A percentile compares a stretch with the other conserved stretches of the same genome.
Evolutionary conservation across 768 basidiomycete species (phyloP).

Genomic region (Phanerodontia chrysosporium): DNA sequence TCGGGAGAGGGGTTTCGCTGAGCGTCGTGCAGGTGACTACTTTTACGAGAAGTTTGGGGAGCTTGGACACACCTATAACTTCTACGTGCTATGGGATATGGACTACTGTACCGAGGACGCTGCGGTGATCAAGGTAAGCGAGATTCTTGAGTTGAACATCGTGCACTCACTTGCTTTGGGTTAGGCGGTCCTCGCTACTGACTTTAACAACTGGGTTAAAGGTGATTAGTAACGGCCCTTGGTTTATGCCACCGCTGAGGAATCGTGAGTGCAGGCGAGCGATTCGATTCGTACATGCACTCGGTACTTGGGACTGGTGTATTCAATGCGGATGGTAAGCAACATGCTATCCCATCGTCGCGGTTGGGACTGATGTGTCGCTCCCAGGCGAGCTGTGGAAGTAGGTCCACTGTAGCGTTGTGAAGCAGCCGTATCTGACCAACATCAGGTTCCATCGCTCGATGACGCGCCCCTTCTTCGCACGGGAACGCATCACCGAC

Average conservation of each 20-base stretch:
- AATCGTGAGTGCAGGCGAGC: constrained; percentile 24
- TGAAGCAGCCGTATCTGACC: background rate
- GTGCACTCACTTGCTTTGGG: background rate
- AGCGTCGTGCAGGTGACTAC: background rate
- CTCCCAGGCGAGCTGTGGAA: constrained; percentile 26
- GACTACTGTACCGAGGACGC: background rate
- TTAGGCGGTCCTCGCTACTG: constrained; percentile 38
- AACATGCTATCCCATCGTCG: no score
- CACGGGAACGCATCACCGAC: constrained; percentile 30
- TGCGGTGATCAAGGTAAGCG: constrained; percentile 27
- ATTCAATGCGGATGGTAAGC: constrained; percentile 49
- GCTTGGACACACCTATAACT: background rate
- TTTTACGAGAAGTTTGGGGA: background rate
- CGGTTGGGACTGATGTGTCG: no score
- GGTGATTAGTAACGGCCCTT: constrained; percentile 25
- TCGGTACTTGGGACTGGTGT: constrained; percentile 47
- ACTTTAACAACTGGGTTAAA: constrained; percentile 42
- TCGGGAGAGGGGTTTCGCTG: no score
- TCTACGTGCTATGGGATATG: background rate
- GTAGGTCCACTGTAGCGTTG: constrained; percentile 7
- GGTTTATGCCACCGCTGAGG: background rate
- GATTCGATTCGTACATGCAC: constrained; percentile 25
- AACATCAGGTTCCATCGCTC: constrained; percentile 26
- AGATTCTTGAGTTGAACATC: background rate
- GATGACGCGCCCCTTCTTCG: constrained; percentile 36